phyloP scores from a whole-genome alignment of 2,329 filamentous ascomycete genomes.

The Apiospora aurea region DNA sequence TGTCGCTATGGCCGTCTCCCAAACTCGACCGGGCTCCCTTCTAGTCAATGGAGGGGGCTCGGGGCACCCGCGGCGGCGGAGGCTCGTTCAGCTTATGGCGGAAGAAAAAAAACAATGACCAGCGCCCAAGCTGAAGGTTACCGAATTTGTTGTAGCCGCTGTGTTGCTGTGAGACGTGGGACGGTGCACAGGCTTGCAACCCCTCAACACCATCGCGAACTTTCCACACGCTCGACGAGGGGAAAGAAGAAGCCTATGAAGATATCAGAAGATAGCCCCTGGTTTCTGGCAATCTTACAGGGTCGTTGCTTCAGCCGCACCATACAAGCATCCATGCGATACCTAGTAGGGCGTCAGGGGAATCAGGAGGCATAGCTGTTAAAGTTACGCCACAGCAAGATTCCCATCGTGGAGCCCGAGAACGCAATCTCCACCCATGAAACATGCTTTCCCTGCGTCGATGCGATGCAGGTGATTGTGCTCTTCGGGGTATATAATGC shows the following conservation, averaged over 20 bases:
- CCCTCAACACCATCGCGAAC: background rate
- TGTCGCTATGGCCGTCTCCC: background rate
- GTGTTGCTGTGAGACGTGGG: slow-evolving; percentile 9
- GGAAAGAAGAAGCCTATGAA: background rate
- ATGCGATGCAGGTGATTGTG: background rate
- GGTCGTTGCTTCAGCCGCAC: background rate
- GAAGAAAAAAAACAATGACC: background rate
- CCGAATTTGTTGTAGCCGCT: background rate
- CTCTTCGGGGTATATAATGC: background rate
- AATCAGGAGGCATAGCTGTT: background rate
- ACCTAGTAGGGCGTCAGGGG: background rate
- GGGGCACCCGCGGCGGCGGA: background rate
- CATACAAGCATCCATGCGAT: background rate
- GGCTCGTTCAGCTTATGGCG: background rate
- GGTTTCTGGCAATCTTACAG: background rate
- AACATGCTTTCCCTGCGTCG: too few species aligned
- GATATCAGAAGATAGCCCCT: background rate
- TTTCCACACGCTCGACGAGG: background rate
- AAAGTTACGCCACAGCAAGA: background rate
- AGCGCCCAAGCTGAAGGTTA: background rate
- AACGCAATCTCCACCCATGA: background rate
- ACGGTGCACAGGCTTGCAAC: background rate
- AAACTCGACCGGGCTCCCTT: background rate
- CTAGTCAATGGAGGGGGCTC: background rate
- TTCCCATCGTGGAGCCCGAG: background rate